Evolutionary conservation across 1,139 yeast species (phyloP), one percentile per base, ranked within the genome.

Genomic region (Candida frijolesensis): DNA sequence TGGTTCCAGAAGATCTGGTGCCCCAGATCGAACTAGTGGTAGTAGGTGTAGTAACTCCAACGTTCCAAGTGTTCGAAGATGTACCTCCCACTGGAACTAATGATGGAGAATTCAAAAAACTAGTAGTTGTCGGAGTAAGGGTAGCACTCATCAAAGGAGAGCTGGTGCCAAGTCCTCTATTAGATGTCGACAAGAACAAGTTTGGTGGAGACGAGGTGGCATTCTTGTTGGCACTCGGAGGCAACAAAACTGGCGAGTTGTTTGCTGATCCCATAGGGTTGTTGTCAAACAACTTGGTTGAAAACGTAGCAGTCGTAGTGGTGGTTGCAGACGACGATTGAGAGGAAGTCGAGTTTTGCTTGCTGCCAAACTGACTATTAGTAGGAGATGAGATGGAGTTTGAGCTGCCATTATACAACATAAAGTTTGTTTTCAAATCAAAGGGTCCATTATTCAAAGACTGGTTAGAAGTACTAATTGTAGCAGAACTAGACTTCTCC

Each of bases 151-250:
- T 40, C 7, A 51, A 45, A n/a, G 55, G 55, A n/a, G 56, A 51
- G 3, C 43, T 33, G 40, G 42, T 43, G 4, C 39, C 42, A 5
- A 34, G 22, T 19, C 50, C 47, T 35, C 46, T 35, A 9, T 53
- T 45, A 27, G 56, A 48, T 19, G 59, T 49, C 8, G 56, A 60
- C 37, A 64, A 58, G 45, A 64, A 61, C 53, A 66, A 59, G 46
- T 60, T 66, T 14, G 70, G 68, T 8, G 71, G 70, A n/a, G 70
- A 60, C 30, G 55, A 51, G 34, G 46, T 27, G n/a, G 37, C 46
- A n/a, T 30, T 42, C 30, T 33, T 42, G 38, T 33, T 42, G 22
- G 52, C 47, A 45, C 43, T 51, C 43, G 55, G 52, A 18, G 55
- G 54, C 50, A 53, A 53, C 50, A 59, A 52, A 39, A 59, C 57